Conservation (phyloP, 139 green algal genomes). For the Zygnema circumcarinatum region DNA sequence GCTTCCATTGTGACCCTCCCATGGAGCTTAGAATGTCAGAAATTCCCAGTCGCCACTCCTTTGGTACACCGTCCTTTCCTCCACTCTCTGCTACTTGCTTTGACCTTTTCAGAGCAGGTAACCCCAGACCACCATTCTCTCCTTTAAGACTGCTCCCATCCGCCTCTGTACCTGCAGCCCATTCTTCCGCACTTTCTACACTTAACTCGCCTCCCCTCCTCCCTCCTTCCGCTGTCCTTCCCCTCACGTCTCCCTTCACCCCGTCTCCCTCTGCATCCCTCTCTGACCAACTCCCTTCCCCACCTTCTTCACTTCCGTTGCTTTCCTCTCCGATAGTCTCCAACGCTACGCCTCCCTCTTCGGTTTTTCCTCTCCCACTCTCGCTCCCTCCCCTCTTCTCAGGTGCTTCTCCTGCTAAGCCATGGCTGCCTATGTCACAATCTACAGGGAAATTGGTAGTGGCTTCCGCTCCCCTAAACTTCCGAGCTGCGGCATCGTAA, state of each 20-base stretch:
- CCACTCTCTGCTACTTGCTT: neutral
- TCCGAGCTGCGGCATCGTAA: constrained; percentile 24
- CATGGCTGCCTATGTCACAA: neutral
- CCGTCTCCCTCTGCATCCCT: neutral
- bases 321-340: neutral
- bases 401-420: neutral
- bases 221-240: too few species aligned
- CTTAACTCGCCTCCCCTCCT: too few species aligned
- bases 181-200: too few species aligned
- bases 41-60: too few species aligned
- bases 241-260: neutral
- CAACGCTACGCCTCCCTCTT: neutral
- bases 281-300: neutral
- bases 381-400: neutral
- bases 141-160: too few species aligned
- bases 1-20: too few species aligned
- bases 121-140: too few species aligned
- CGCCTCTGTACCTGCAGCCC: too few species aligned
- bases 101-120: too few species aligned
- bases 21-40: too few species aligned
- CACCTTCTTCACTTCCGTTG: neutral
- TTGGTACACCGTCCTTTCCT: too few species aligned
- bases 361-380: neutral
- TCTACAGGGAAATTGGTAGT: constrained; percentile 33
- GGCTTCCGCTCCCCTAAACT: constrained; percentile 9